These are phyloP conservation scores for Tripterygium wilfordii DNA, from an alignment of 177 flowering plant genomes.

Conservation along the genomic window DNA sequence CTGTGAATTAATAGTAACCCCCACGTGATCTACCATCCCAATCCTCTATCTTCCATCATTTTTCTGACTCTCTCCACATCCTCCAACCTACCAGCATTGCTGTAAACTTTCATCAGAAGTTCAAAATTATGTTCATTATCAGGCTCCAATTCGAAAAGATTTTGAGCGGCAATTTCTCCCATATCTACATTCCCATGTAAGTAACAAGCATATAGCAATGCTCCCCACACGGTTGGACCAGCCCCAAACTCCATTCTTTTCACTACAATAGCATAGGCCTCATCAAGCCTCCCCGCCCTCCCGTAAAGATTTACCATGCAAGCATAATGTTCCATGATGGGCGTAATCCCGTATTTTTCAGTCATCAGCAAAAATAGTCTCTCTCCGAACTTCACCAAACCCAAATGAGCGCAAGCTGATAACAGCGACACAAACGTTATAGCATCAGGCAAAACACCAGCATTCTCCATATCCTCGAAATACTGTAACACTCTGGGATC, in stretches of 20 bases:
- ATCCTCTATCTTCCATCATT: slow-evolving; percentile 72
- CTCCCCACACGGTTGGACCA: slow-evolving; percentile 91
- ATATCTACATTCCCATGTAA: slow-evolving; percentile 53
- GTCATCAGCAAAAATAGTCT: slow-evolving; percentile 45
- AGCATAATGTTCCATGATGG: slow-evolving; percentile 77
- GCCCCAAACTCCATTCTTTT: slow-evolving; percentile 56
- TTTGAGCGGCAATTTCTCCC: slow-evolving; percentile 65
- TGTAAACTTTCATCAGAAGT: slow-evolving; percentile 65
- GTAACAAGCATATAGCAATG: slow-evolving; percentile 68
- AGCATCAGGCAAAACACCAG: slow-evolving; percentile 36
- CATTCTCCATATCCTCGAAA: slow-evolving; percentile 52
- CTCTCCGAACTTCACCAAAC: slow-evolving; percentile 59
- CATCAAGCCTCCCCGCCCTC: slow-evolving; percentile 54
- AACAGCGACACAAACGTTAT: slow-evolving; percentile 73
- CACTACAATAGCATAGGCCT: slow-evolving; percentile 53
- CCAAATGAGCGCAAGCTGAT: slow-evolving; percentile 69
- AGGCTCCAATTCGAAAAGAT: slow-evolving; percentile 81
- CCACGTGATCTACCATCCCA: slow-evolving; percentile 34
- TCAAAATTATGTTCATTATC: slow-evolving; percentile 76
- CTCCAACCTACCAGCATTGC: slow-evolving; percentile 44
- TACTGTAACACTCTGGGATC: slow-evolving; percentile 35
- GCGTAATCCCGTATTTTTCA: slow-evolving; percentile 35
- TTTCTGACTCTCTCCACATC: slow-evolving; percentile 52
- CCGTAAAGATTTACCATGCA: slow-evolving; percentile 86
- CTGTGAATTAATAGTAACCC: too few relatives aligned